phyloP scores from a whole-genome alignment of 345 rosid genomes.

The Eucalyptus camaldulensis region DNA sequence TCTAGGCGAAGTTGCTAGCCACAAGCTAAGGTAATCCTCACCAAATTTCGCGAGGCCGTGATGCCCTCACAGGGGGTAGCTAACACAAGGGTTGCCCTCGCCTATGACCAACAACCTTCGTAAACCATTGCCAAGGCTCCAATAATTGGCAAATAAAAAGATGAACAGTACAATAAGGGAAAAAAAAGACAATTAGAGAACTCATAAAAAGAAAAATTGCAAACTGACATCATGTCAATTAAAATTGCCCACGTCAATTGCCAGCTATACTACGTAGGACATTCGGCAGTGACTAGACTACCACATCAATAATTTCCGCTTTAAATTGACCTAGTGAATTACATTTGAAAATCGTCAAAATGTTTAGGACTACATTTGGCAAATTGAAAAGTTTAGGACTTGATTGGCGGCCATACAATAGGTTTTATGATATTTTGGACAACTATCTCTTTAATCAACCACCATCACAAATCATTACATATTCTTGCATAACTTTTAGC shows the following conservation, averaged over 20 bases:
- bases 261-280: neutral
- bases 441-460: neutral
- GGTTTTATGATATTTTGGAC: neutral
- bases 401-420: neutral
- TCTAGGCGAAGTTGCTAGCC: no score
- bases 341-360: neutral
- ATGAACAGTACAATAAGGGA: no score
- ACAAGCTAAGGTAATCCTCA: no score
- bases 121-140: no score
- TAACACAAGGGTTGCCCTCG: no score
- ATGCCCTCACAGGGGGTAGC: no score
- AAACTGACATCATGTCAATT: neutral
- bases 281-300: rapidly evolving
- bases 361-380: rapidly evolving
- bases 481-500: neutral
- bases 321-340: neutral
- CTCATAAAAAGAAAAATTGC: neutral
- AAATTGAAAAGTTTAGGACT: neutral
- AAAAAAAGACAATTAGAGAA: no score
- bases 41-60: no score
- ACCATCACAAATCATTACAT: neutral
- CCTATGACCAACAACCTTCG: no score
- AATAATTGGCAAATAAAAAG: no score
- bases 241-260: neutral
- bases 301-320: rapidly evolving